Evolutionary conservation across 2,329 filamentous ascomycete genomes (phyloP).

Genomic region (Ophiostoma quercus): DNA sequence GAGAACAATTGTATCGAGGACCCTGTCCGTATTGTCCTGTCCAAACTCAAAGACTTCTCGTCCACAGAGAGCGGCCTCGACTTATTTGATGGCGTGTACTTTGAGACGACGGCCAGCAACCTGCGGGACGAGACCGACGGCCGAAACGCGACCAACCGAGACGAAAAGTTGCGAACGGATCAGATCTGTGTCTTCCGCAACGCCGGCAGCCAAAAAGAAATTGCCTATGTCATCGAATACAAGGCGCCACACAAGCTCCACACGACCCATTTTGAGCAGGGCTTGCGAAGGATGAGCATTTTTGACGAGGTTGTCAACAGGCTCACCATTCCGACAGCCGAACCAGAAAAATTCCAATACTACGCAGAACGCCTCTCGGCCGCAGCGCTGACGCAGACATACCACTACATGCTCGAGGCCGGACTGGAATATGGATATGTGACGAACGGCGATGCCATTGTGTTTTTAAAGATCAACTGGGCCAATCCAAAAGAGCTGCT

Average conservation of each 20-base stretch:
- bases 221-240: slow-evolving; percentile 37
- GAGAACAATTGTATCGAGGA: too few species aligned
- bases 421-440: slow-evolving; percentile 43
- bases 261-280: slow-evolving; percentile 38
- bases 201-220: neutral
- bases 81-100: too few species aligned
- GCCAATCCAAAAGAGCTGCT: slow-evolving; percentile 30
- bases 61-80: too few species aligned
- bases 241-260: slow-evolving; percentile 46
- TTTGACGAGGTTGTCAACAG: slow-evolving; percentile 33
- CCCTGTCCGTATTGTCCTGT: too few species aligned
- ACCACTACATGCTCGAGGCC: slow-evolving; percentile 46
- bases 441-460: slow-evolving; percentile 40
- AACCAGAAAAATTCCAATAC: slow-evolving; percentile 16
- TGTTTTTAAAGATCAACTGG: slow-evolving; percentile 38
- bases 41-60: too few species aligned
- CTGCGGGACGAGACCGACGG: too few species aligned
- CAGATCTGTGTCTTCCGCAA: neutral
- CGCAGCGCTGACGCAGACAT: slow-evolving; percentile 43
- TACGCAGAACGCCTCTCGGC: slow-evolving; percentile 29
- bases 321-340: slow-evolving; percentile 29
- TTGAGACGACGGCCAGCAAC: too few species aligned
- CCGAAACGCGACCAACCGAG: too few species aligned
- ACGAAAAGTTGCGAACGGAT: neutral
- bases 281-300: slow-evolving; percentile 41